Evolutionary conservation across 108 stramenopile species (phyloP).

Genomic region (Skeletonema menzelii): DNA sequence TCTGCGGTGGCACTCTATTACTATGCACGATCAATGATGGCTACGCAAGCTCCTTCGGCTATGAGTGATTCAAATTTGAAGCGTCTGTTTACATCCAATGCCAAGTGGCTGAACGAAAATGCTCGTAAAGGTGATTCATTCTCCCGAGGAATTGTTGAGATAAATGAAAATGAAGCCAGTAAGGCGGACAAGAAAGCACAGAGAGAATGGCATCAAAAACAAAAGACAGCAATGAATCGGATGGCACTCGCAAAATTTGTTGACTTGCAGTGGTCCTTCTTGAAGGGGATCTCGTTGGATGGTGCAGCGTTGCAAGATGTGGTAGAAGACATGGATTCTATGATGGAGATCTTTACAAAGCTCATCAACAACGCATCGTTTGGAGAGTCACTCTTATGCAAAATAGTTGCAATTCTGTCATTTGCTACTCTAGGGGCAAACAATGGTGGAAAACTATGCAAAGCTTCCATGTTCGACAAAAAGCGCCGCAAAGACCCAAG

Average conservation of each 20-base stretch:
- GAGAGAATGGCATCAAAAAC: conserved; percentile 36
- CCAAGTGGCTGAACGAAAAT: conserved; percentile 56
- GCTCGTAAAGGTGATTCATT: conserved; percentile 10
- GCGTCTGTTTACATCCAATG: conserved; percentile 65
- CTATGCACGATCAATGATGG: conserved; percentile 70
- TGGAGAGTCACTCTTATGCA: conserved; percentile 70
- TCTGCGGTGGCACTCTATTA: conserved; percentile 63
- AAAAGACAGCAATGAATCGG: conserved; percentile 51
- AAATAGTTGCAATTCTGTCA: conserved; percentile 63
- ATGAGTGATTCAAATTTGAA: conserved; percentile 62
- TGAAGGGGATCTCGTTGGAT: conserved; percentile 28
- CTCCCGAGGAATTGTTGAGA: conserved; percentile 8
- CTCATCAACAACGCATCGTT: conserved; percentile 50
- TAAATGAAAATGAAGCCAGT: not conserved
- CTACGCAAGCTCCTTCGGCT: conserved; percentile 60
- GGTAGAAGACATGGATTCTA: conserved; percentile 34
- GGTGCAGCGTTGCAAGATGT: conserved; percentile 8
- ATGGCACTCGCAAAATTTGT: conserved; percentile 62
- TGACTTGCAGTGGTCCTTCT: conserved; percentile 68
- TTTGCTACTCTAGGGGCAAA: conserved; percentile 51
- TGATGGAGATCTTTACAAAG: conserved; percentile 29
- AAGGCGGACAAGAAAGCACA: conserved; percentile 27
- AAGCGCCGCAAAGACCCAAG: conserved; percentile 1
- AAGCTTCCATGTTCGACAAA: not conserved
- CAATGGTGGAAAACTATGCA: conserved; percentile 18